A percentile compares a stretch with the other conserved stretches of the same genome.
Evolutionary conservation across 2,329 filamentous ascomycete genomes (phyloP).

Genomic region (Lithohypha guttulata): DNA sequence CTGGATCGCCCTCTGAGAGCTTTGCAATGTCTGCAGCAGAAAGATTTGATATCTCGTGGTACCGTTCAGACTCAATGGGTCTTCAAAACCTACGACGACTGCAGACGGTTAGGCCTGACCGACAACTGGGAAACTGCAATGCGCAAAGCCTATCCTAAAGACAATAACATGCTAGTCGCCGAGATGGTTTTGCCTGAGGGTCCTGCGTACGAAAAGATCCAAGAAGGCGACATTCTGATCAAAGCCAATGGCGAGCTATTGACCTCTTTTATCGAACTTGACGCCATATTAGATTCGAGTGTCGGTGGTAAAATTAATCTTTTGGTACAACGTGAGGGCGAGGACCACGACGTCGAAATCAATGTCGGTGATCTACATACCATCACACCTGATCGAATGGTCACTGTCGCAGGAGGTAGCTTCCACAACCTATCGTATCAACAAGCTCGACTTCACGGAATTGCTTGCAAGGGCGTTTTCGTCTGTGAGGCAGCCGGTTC

Average conservation of each 20-base stretch:
- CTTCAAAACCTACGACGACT: conserved; percentile 95
- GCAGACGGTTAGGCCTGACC: conserved; percentile 73
- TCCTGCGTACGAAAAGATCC: conserved; percentile 73
- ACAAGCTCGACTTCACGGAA: conserved; percentile 89
- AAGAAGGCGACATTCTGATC: conserved; percentile 87
- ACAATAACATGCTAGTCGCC: conserved; percentile 93
- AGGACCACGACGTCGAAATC: conserved; percentile 76
- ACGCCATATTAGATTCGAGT: conserved; percentile 81
- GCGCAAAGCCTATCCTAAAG: conserved; percentile 72
- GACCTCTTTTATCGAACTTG: conserved; percentile 83
- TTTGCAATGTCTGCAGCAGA: conserved; percentile 70
- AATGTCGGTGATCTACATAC: conserved; percentile 79
- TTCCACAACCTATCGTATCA: conserved; percentile 98
- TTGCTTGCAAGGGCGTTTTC: conserved; percentile 83
- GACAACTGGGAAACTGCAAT: conserved; percentile 78
- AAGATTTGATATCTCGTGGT: conserved; percentile 67
- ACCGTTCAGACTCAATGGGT: conserved; percentile 98
- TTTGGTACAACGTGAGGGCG: conserved; percentile 75
- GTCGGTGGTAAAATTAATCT: conserved; percentile 71
- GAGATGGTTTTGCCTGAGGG: conserved; percentile 90
- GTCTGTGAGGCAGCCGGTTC: conserved; percentile 91
- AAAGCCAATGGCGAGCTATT: conserved; percentile 89
- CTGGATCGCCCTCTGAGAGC: conserved; percentile 83
- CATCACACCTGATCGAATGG: conserved; percentile 92
- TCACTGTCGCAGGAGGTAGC: conserved; percentile 83